Evolutionary conservation across 1,284 basidiomycete genomes (phyloP).

Genomic region (Leucoagaricus sp.): DNA sequence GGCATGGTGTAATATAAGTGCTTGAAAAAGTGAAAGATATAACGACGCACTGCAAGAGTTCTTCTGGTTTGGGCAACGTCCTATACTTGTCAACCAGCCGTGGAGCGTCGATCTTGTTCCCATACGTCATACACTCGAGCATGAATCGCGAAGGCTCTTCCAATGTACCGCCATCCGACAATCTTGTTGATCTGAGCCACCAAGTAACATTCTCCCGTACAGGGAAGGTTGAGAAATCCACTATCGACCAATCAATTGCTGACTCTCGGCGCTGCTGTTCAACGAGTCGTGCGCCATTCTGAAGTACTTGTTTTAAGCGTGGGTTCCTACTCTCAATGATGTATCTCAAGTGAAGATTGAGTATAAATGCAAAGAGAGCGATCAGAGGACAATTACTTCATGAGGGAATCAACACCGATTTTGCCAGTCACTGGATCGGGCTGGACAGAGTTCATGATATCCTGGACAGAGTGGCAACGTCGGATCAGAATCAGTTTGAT

Average conservation of each 20-base stretch:
- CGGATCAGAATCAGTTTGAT: neutral
- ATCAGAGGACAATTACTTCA: conserved; percentile 23
- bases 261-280: conserved; percentile 16
- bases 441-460: conserved; percentile 19
- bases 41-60: conserved; percentile 32
- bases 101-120: conserved; percentile 12
- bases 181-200: conserved; percentile 2
- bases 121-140: conserved; percentile 15
- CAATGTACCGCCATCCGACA: conserved; percentile 2
- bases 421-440: conserved; percentile 28
- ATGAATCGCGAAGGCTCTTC: conserved; percentile 4
- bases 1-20: neutral
- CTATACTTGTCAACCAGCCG: conserved; percentile 13
- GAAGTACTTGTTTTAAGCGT: conserved; percentile 24
- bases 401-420: conserved; percentile 27
- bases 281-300: conserved; percentile 19
- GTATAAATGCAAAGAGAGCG: neutral
- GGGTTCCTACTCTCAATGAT: conserved; percentile 26
- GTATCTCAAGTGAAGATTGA: conserved; percentile 19
- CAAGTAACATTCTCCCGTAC: conserved; percentile 13
- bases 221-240: conserved; percentile 1
- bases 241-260: conserved; percentile 4
- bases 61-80: conserved; percentile 15
- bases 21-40: neutral
- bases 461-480: neutral